Conservation (phyloP, 1,284 basidiomycete species). For the Sanghuangporus weigelae region DNA sequence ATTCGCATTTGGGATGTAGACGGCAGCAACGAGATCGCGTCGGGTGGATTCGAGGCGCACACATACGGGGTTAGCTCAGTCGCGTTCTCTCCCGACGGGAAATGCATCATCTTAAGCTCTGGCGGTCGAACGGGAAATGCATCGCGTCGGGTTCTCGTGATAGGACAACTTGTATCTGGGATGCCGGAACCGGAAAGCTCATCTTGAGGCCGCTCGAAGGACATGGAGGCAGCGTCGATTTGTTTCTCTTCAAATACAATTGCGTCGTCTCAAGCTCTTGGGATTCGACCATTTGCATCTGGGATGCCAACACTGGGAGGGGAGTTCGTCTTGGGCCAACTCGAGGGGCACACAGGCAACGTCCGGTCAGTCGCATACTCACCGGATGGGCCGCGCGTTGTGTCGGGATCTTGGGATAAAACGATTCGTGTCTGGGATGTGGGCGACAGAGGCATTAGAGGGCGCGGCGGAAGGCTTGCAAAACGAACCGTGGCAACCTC, state of each 20-base stretch:
- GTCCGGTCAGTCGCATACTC: conserved; percentile 39
- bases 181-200: neutral
- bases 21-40: neutral
- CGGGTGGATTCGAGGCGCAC: neutral
- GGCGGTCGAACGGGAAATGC: conserved; percentile 7
- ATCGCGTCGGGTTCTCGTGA: conserved; percentile 15
- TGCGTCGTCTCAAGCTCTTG: neutral
- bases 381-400: conserved; percentile 25
- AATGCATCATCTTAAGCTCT: neutral
- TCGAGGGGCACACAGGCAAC: conserved; percentile 33
- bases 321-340: conserved; percentile 26
- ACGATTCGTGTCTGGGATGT: conserved; percentile 97
- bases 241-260: conserved; percentile 2
- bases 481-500: conserved; percentile 8
- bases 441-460: neutral
- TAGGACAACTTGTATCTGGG: conserved; percentile 17
- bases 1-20: conserved; percentile 5
- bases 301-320: neutral
- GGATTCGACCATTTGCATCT: neutral
- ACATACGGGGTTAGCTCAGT: neutral
- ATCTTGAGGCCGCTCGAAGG: neutral
- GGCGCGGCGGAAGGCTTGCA: conserved; percentile 3
- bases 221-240: neutral
- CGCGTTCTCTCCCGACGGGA: conserved; percentile 5
- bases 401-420: conserved; percentile 59